Conservation (phyloP, 176 grass and related monocot species). For the Hordeum vulgare region MorexV3_pseudomolecules_assembly NC_058524.1:384834092-384834591, state of each 20-base stretch:
- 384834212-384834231: conserved; percentile 97
- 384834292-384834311: conserved; percentile 99
- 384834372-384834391: conserved; percentile 7
- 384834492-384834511: conserved; percentile 86
- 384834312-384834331: conserved; percentile 99
- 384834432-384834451: conserved; percentile 95
- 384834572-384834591: conserved; percentile 99
- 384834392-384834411: background rate
- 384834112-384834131: conserved; percentile 94
- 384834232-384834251: conserved; percentile 99
- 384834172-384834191: conserved; percentile 84
- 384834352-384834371: conserved; percentile 13
- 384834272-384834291: conserved; percentile 85
- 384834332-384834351: conserved; percentile 68
- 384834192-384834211: conserved; percentile 83
- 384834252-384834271: conserved; percentile 94
- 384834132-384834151: conserved; percentile 88
- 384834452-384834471: conserved; percentile 85
- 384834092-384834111: conserved; percentile 89
- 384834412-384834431: conserved; percentile 90
- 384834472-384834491: conserved; percentile 98
- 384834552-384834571: conserved; percentile 94
- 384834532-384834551: conserved; percentile 96
- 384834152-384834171: conserved; percentile 84
- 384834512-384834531: conserved; percentile 99